phyloP scores from a whole-genome alignment of 2,329 filamentous ascomycete genomes.

The Paecilomyces sp. region DNA sequence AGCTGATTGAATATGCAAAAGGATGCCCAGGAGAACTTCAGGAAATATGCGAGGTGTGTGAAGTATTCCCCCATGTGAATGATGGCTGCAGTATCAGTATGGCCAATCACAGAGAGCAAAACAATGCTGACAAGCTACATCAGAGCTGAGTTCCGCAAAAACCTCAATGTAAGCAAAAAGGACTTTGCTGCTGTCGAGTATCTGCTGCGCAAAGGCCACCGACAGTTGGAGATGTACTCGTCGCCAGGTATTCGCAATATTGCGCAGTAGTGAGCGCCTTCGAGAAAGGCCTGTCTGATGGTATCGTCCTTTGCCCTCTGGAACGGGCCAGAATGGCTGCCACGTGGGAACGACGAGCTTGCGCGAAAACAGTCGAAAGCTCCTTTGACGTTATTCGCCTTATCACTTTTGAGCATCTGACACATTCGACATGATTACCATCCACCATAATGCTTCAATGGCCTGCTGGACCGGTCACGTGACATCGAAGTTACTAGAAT shows the following conservation, averaged over 20 bases:
- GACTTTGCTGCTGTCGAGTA: slow-evolving; percentile 85
- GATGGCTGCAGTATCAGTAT: slow-evolving; percentile 1
- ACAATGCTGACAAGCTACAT: slow-evolving; percentile 7
- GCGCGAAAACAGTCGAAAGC: background rate
- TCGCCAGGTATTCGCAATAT: slow-evolving; percentile 75
- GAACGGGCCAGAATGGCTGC: background rate
- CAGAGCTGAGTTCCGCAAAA: slow-evolving; percentile 70
- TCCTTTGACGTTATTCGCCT: background rate
- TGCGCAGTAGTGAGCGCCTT: slow-evolving; percentile 15
- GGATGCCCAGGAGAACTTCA: slow-evolving; percentile 36
- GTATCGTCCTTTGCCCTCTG: background rate
- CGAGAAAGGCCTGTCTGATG: background rate
- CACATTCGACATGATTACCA: background rate
- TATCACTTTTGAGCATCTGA: background rate
- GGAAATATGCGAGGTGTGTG: slow-evolving; percentile 33
- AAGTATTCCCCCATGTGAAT: background rate
- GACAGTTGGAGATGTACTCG: slow-evolving; percentile 77
- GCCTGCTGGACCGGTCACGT: background rate
- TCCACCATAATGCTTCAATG: background rate
- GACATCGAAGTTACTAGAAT: background rate
- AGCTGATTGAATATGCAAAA: slow-evolving; percentile 9
- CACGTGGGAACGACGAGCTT: background rate
- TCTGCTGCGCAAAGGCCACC: slow-evolving; percentile 69
- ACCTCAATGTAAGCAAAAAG: slow-evolving; percentile 64
- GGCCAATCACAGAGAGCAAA: background rate